A percentile compares a stretch with the other conserved stretches of the same genome.
These are phyloP conservation scores for Myrmaecium sp. DNA, from an alignment of 2,329 filamentous ascomycete genomes.

Conservation along the genomic window DNA sequence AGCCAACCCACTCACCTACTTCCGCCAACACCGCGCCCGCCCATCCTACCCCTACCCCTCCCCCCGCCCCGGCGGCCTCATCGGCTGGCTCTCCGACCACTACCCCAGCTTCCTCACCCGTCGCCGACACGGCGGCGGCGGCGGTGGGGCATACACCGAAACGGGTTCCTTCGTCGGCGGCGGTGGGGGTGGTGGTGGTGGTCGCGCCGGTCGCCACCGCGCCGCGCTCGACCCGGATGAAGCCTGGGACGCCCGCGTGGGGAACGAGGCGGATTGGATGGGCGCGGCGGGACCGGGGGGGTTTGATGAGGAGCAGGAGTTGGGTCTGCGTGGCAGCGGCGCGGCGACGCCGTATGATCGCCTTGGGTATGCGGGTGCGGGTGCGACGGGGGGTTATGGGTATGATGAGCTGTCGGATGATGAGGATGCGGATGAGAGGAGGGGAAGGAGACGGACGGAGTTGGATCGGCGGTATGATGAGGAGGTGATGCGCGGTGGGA, in stretches of 20 bases:
- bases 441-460: conserved; percentile 33
- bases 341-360: conserved; percentile 9
- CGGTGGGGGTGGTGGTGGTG: conserved; percentile 29
- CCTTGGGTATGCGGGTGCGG: not conserved
- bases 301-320: conserved; percentile 64
- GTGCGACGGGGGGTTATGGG: conserved; percentile 8
- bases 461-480: conserved; percentile 15
- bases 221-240: conserved; percentile 68
- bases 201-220: conserved; percentile 31
- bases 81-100: conserved; percentile 53
- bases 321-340: conserved; percentile 35
- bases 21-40: conserved; percentile 9
- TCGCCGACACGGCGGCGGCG: conserved; percentile 45
- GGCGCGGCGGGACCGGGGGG: conserved; percentile 39
- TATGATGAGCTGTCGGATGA: conserved; percentile 15
- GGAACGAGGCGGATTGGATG: conserved; percentile 55
- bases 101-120: conserved; percentile 40
- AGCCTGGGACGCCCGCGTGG: conserved; percentile 70
- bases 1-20: conserved; percentile 48
- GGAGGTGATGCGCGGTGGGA: conserved; percentile 24
- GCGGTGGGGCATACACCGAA: conserved; percentile 14
- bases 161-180: conserved; percentile 22
- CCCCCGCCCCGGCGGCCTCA: conserved; percentile 43
- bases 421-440: conserved; percentile 19
- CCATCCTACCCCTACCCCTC: conserved; percentile 29